Evolutionary conservation across 1,284 basidiomycete genomes (phyloP), one percentile per base, ranked within the genome.

Genomic region (Moesziomyces antarcticus): DNA sequence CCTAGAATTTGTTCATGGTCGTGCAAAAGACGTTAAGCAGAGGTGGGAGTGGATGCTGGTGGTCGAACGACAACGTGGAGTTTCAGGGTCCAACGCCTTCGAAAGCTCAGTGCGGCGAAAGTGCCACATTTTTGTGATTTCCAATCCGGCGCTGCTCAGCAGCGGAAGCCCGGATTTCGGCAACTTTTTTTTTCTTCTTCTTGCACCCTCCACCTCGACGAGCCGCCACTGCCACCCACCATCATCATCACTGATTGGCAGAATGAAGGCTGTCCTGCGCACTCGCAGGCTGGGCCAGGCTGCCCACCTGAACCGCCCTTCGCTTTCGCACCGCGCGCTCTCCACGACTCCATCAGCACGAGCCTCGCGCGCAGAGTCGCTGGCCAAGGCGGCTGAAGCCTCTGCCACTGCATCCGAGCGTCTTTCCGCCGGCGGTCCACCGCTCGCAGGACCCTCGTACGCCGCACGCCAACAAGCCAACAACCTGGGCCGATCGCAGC

Each of bases 371-470:
- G 71, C 71, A 40, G 57, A 66, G 16, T 61, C 65, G n/a, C 61
- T 73, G 1, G 57, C 61, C 25, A 73, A 58, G 48, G 71, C 71
- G 18, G 72, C 67, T 41, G 58, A 74, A 42, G 72, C 63, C n/a
- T 66, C 62, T 16, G 33, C 48, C 16, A 49, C 59, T 3, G 66
- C 58, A 8, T 69, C 72, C 13, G 62, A 73, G 35, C 18, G 65
- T 14, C 16, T 68, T 9, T 52, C 63, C 4, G 49, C 56, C 8
- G 59, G 59, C 24, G 53, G 46, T 3, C 45, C 55, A 24, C 63
- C 69, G 5, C 54, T 58, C 8, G 57, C 56, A 40, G 68, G 62
- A 0, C 55, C 55, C 11, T 65, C 68, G 1, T 66, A 48, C 63
- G 42, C 20, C 33, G 50, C 49, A 3, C 57, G 56, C 9, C 57